Base-by-base conservation (phyloP, 1,139 yeast species). In the Zygoascus hellenicus region DNA sequence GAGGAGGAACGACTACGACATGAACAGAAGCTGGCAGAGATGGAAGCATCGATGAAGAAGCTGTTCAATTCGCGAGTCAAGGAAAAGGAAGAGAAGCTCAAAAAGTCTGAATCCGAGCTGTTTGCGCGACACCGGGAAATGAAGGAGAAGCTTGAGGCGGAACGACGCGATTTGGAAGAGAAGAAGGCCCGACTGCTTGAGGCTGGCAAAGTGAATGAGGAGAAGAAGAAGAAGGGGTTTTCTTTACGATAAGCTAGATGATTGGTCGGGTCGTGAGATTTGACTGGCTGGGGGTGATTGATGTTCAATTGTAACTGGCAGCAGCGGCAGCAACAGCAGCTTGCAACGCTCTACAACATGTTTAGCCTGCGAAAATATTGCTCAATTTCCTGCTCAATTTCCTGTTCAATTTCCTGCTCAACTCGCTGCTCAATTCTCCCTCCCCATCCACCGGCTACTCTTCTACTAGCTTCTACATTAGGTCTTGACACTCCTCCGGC, bases 11-110 rank as follows among this genome's bases (percentile, higher is more conserved):
- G 88, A 61, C 82, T 86, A 38, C 75, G 88, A 61, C 97, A 92
- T 65, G 97, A 89, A 70, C 95, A 96, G 52, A 88, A 92, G 64
- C 76, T 94, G 60, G 83, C 92, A 51, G 89, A 88, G 72, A 81
- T 94, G 84, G 98, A 94, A 71, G 79, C 89, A 33, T 97, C 92
- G 70, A 89, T 94, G 97, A 90, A 92, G 73, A 77, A 83, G 26
- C 96, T 94, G 49, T 94, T 94, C 80, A 96, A 90, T 70, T 95
- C 87, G 65, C 94, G 92, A 73, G 98, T 94, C 35, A 75, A 85
- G 50, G 97, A 90, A 70, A 94, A 94, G 81, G 99, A 94, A 69
- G 87, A 89, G 76, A 90, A 90, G 72, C 79, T 94, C 66, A 96
- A 90, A 73, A 87, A 90, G 71, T 88, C 97, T 43, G 98, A 94